Evolutionary conservation across 441 rosid genomes (phyloP).

Genomic region (Manihot esculenta): DNA sequence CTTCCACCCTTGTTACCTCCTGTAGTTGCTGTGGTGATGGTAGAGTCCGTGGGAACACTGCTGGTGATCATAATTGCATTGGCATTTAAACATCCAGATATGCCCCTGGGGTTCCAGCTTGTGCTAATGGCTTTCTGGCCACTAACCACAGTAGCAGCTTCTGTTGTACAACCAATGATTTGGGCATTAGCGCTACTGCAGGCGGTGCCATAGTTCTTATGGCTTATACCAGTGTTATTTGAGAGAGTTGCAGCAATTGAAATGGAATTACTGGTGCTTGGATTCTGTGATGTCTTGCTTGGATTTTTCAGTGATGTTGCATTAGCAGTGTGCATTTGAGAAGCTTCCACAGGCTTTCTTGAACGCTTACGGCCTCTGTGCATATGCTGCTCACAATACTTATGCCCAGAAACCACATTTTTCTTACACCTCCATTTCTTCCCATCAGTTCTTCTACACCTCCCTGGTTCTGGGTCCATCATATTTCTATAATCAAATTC

Average conservation of each 20-base stretch:
- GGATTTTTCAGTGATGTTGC: constrained; percentile 18
- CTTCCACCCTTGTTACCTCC: constrained; percentile 6
- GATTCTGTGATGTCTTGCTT: constrained; percentile 27
- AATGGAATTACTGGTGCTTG: constrained; percentile 17
- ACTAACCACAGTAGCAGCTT: constrained; percentile 8
- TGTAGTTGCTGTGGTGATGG: constrained; percentile 26
- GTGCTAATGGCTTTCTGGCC: background rate
- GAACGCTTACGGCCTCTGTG: constrained; percentile 77
- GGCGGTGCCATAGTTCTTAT: background rate
- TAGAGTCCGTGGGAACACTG: constrained; percentile 17
- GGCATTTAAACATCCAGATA: background rate
- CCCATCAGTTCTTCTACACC: constrained; percentile 89
- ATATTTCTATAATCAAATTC: constrained; percentile 28
- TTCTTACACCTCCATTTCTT: constrained; percentile 77
- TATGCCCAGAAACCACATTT: constrained; percentile 46
- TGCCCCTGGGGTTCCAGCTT: background rate
- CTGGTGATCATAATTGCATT: background rate
- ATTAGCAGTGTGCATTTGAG: constrained; percentile 24
- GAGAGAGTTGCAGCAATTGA: constrained; percentile 22
- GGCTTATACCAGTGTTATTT: constrained; percentile 18
- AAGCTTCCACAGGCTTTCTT: constrained; percentile 86
- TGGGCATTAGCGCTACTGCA: constrained; percentile 8
- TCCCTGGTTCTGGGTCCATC: constrained; percentile 54
- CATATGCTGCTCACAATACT: constrained; percentile 73
- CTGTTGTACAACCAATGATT: constrained; percentile 1